Evolutionary conservation across 768 basidiomycete genomes (phyloP).

Genomic region (Termitomyces sp.): DNA sequence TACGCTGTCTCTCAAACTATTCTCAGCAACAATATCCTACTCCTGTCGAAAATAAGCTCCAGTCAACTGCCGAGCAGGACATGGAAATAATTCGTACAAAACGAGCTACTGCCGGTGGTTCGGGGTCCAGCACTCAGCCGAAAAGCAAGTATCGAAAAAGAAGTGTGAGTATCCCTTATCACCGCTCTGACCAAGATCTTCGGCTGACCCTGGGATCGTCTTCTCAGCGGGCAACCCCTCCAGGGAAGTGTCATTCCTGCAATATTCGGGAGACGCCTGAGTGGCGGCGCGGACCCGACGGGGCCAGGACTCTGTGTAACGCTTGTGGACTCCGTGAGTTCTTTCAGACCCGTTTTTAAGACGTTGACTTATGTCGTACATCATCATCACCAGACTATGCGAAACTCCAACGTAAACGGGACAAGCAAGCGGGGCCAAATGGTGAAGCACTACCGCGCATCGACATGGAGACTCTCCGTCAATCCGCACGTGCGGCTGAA

Average conservation of each 20-base stretch:
- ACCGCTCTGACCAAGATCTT: not conserved
- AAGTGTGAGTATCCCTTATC: conserved; percentile 56
- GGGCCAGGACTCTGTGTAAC: conserved; percentile 80
- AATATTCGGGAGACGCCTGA: conserved; percentile 88
- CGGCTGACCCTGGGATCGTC: conserved; percentile 26
- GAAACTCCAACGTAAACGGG: conserved; percentile 76
- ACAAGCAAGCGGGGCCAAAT: conserved; percentile 56
- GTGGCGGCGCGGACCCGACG: conserved; percentile 83
- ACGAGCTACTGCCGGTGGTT: conserved; percentile 64
- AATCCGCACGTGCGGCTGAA: conserved; percentile 63
- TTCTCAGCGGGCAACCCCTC: conserved; percentile 75
- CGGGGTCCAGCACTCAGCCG: conserved; percentile 46
- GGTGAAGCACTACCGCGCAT: conserved; percentile 56
- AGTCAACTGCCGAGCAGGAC: conserved; percentile 73
- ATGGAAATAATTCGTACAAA: conserved; percentile 85
- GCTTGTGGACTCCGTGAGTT: conserved; percentile 81
- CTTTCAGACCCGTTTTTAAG: not conserved
- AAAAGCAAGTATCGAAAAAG: conserved; percentile 85
- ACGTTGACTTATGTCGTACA: not conserved
- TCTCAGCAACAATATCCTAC: conserved; percentile 25
- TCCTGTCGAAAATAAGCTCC: conserved; percentile 33
- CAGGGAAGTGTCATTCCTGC: conserved; percentile 85
- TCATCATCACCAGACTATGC: conserved; percentile 61
- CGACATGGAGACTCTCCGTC: conserved; percentile 74
- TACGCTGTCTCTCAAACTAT: not conserved